Base-by-base conservation (phyloP, 2,329 filamentous ascomycete species). In the Biscogniauxia marginata region DNA sequence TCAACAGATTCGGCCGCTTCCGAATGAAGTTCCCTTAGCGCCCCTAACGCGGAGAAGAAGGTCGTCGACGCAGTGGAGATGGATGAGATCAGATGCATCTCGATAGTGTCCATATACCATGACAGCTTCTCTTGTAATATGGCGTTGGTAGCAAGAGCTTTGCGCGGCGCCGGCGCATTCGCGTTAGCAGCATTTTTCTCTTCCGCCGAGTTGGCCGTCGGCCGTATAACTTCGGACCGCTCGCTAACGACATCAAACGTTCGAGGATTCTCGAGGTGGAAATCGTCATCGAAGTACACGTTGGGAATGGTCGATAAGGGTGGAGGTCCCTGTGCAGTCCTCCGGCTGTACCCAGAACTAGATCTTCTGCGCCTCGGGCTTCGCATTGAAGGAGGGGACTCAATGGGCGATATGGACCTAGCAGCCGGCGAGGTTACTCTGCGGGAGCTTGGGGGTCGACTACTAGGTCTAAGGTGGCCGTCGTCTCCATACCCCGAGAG, bases 51-150 rank as follows among this genome's bases (percentile, higher is more conserved):
- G 0, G 92, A 93, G 68, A 99, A 99, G 73, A 99, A 99, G 0
- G 93, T 96, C 0, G 91, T 92, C 0, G 95, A 98, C 1, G 95
- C 95, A 0, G 90, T 92, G 2, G 93, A 98, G 60, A 99, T 99
- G 0, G 93, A 96, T 25, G 91, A 91, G 65, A 99, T 97, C 7
- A 99, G 79, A 71, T 99, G 95, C 53, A 99, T 91, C 71, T 99
- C 95, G 20, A 99, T 92, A 0, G 95, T 99, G 71, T 99, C 95
- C 92, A 99, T 96, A 72, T 99, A 99, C 95, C 95, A 99, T 0
- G 95, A 98, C 11, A 99, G 79, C 74, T 99, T 99, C 74, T 99
- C 95, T 71, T 99, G 95, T 34, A 99, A 74, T 56, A 99, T 99
- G 0, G 95, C 95, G 74, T 99, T 99, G 0, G 93, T 97, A 7